Base-by-base conservation (phyloP, 2,329 filamentous ascomycete species). In the Alternaria triticimaculans region DNA sequence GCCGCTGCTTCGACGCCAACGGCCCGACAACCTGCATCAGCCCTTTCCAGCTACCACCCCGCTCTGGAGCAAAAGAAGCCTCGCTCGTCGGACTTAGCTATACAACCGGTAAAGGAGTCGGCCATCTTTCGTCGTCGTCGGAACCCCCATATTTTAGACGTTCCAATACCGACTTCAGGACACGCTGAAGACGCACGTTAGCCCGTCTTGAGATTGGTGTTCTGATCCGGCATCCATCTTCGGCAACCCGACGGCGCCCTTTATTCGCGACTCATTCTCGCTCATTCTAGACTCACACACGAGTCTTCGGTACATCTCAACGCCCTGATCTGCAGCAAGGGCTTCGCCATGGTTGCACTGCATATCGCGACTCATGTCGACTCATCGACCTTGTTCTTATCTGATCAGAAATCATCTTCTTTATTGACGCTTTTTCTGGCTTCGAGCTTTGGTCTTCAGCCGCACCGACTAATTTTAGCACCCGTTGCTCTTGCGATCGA, bases 201-300 rank as follows among this genome's bases (percentile, higher is more conserved):
- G 28, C 49, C 21, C 21, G 20, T 53, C 49, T 53, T 12, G 28
- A 33, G 20, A 28, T 53, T 33, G 18, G 30, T 50, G 10, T 21
- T 26, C 26, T n/a, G 37, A 6, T 20, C 45, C 58, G 45, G 58
- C 15, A 30, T 56, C 49, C 15, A 5, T 23, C 21, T 14, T 30
- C 45, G 61, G 56, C 46, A 45, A 23, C 11, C 56, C 50, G 30
- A 46, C 20, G 9, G 14, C 26, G 44, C 45, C 43, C 43, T 53
- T 45, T 41, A 18, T 26, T 41, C 15, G 49, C 53, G 58, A 61
- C 62, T 64, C 62, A 64, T 61, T 6, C 21, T 28, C 26, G 43
- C 58, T 58, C 62, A 64, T 54, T 25, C 56, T 28, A 37, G 57
- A 58, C 50, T 46, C 41, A 20, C 25, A 8, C 55, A 57, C 33